Evolutionary conservation across 495 filamentous ascomycete genomes (phyloP).

Genomic region (Tirmania nivea): DNA sequence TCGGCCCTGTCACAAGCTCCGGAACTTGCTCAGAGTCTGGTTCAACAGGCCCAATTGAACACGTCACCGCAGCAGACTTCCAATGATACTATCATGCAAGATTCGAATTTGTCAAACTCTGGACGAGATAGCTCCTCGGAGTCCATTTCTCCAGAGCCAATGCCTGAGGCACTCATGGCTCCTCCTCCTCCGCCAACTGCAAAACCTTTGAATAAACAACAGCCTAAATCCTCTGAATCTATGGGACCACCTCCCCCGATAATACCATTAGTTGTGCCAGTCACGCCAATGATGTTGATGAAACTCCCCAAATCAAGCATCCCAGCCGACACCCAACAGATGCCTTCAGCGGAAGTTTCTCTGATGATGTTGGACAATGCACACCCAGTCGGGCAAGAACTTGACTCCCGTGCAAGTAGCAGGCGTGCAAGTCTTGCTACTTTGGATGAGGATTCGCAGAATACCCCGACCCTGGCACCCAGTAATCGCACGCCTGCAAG

Average conservation of each 20-base stretch:
- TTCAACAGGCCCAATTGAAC: conserved; percentile 7
- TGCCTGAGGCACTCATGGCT: conserved; percentile 47
- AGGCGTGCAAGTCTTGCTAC: too few relatives aligned
- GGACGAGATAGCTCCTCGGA: conserved; percentile 41
- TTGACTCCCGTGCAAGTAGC: neutral
- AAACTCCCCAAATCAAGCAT: conserved; percentile 30
- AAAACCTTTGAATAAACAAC: conserved; percentile 25
- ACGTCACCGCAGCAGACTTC: conserved; percentile 4
- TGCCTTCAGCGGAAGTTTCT: neutral
- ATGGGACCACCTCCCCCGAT: conserved; percentile 7
- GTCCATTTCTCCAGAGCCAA: conserved; percentile 48
- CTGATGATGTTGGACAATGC: neutral
- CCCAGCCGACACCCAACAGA: conserved; percentile 10
- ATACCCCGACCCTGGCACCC: conserved; percentile 17
- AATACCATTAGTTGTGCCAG: conserved; percentile 24
- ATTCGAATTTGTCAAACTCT: conserved; percentile 5
- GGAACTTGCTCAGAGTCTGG: conserved; percentile 9
- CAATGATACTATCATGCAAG: neutral
- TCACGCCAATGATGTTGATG: conserved; percentile 75
- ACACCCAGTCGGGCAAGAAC: neutral
- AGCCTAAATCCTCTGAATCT: neutral
- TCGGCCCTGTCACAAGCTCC: conserved; percentile 11
- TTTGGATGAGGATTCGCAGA: neutral
- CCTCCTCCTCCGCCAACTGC: conserved; percentile 38
- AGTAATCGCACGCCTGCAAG: conserved; percentile 24